phyloP scores from a whole-genome alignment of 768 basidiomycete species.

The Galerina sulciceps region DNA sequence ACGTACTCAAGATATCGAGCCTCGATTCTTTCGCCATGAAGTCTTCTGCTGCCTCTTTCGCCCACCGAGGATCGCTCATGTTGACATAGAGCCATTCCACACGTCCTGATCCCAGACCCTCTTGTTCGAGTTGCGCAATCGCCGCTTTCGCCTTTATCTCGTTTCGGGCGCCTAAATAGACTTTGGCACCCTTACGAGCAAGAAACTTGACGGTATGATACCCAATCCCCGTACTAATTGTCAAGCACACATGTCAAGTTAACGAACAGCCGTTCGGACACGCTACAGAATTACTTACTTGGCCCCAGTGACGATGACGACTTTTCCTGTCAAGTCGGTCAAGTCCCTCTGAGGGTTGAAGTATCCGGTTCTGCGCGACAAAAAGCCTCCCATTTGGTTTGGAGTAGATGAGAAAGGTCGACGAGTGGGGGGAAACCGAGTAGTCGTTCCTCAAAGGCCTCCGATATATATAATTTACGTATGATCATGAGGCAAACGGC shows the following conservation, averaged over 20 bases:
- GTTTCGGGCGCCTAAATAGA: constrained; percentile 27
- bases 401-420: not conserved
- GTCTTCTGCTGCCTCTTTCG: constrained; percentile 40
- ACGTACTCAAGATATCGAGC: constrained; percentile 22
- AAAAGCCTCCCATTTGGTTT: constrained; percentile 12
- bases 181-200: constrained; percentile 28
- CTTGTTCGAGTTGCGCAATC: constrained; percentile 23
- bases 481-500: too few species aligned
- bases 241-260: not conserved
- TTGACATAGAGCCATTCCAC: constrained; percentile 50
- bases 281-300: constrained; percentile 38
- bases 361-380: constrained; percentile 10
- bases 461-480: too few species aligned
- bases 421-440: not conserved
- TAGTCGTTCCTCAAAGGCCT: too few species aligned
- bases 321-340: constrained; percentile 48
- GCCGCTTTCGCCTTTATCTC: constrained; percentile 27
- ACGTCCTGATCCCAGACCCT: constrained; percentile 33
- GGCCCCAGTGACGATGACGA: constrained; percentile 56
- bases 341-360: constrained; percentile 42
- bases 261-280: not conserved
- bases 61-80: constrained; percentile 33
- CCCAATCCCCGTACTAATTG: constrained; percentile 35
- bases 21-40: constrained; percentile 47
- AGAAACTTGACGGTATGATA: constrained; percentile 42